phyloP scores from a whole-genome alignment of 2,329 filamentous ascomycete species.

The Paracorniculantispora psalliotae region DNA sequence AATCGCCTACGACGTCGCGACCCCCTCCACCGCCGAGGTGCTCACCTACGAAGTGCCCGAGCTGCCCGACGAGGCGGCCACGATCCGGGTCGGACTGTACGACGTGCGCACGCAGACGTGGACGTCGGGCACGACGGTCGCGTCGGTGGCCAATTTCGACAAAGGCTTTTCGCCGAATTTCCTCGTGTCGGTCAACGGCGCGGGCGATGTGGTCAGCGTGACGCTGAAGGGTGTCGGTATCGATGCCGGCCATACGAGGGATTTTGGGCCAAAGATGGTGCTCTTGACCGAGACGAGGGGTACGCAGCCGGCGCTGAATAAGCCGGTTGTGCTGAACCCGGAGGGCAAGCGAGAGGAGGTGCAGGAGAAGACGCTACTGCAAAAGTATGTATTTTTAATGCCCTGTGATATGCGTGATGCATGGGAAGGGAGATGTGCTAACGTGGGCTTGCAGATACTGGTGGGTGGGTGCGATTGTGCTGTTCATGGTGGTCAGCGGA shows the following conservation, averaged over 20 bases:
- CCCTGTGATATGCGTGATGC: background rate
- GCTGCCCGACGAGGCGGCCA: conserved; percentile 37
- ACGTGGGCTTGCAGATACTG: conserved; percentile 50
- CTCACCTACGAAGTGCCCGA: conserved; percentile 54
- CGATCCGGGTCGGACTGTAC: conserved; percentile 56
- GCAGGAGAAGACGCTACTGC: conserved; percentile 59
- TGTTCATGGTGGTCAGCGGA: conserved; percentile 48
- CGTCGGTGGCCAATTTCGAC: conserved; percentile 51
- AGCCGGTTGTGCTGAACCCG: conserved; percentile 56
- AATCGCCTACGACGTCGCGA: conserved; percentile 48
- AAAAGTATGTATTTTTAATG: conserved; percentile 46
- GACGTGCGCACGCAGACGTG: conserved; percentile 42
- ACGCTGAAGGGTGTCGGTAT: conserved; percentile 52
- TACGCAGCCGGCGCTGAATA: conserved; percentile 55
- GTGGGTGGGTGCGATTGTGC: conserved; percentile 55
- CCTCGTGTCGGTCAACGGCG: conserved; percentile 44
- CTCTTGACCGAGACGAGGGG: conserved; percentile 45
- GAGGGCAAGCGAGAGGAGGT: conserved; percentile 55
- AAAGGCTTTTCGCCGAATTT: conserved; percentile 58
- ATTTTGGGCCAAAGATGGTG: conserved; percentile 57
- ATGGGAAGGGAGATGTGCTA: conserved; percentile 25
- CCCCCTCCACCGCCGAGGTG: conserved; percentile 41
- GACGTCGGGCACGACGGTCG: conserved; percentile 51
- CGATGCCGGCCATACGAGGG: conserved; percentile 59
- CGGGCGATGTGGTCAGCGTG: conserved; percentile 44